phyloP scores from a whole-genome alignment of 345 rosid species.

The Clausena lansium region DNA sequence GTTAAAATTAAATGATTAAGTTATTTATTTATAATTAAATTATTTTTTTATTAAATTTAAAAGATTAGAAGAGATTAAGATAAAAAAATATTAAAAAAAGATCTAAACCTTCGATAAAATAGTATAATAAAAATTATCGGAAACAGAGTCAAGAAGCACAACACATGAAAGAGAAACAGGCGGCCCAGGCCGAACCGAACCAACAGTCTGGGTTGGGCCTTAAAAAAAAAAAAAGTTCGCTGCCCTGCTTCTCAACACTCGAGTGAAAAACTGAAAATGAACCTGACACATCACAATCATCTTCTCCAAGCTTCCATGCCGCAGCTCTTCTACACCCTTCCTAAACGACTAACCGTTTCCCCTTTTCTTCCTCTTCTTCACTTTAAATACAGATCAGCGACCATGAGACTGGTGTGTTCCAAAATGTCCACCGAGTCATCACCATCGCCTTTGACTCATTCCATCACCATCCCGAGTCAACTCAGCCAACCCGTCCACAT shows the following conservation, averaged over 20 bases:
- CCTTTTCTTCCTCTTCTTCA: slow-evolving; percentile 19
- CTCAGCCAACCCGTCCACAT: slow-evolving; percentile 55
- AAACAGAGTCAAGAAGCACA: no score
- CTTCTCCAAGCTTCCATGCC: neutral
- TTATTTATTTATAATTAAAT: no score
- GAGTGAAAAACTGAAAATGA: neutral
- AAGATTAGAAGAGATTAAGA: no score
- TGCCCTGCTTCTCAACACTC: neutral
- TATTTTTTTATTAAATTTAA: no score
- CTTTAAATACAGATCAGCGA: slow-evolving; percentile 10
- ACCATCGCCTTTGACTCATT: slow-evolving; percentile 32
- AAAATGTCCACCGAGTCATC: slow-evolving; percentile 39
- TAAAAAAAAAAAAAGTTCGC: neutral
- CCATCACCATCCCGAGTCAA: slow-evolving; percentile 52
- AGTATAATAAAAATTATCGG: no score
- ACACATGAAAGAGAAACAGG: no score
- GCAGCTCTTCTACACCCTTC: slow-evolving; percentile 19
- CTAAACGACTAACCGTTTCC: slow-evolving; percentile 22
- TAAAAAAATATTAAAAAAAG: no score
- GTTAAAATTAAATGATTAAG: no score
- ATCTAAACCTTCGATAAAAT: no score
- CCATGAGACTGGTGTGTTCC: slow-evolving; percentile 14
- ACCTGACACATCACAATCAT: neutral
- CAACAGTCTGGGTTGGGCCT: neutral
- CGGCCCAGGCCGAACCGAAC: no score